phyloP scores from a whole-genome alignment of 148 eudicot genomes.

The Pouteria glomerata region DNA sequence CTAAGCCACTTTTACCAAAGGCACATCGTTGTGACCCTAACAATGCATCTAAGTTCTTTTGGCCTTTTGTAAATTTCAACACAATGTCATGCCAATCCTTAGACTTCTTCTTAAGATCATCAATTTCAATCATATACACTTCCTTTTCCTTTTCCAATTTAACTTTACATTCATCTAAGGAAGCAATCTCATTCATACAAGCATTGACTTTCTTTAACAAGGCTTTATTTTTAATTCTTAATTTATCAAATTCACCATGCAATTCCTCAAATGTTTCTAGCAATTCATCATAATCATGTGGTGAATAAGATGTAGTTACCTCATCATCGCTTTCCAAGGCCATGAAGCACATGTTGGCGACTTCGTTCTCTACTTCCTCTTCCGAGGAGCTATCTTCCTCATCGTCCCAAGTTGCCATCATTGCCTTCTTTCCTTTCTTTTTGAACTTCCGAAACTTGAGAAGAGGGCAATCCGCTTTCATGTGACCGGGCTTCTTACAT shows the following conservation, averaged over 20 bases:
- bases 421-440: not conserved
- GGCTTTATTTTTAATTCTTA: too few relatives aligned
- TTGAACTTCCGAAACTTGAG: not conserved
- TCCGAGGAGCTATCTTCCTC: too few relatives aligned
- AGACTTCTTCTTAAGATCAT: not conserved
- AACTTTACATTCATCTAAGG: not conserved
- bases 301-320: too few relatives aligned
- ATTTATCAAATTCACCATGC: too few relatives aligned
- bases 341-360: too few relatives aligned
- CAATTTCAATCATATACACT: too few relatives aligned
- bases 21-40: not conserved
- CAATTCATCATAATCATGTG: too few relatives aligned
- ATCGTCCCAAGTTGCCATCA: not conserved
- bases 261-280: too few relatives aligned
- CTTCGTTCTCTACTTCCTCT: too few relatives aligned
- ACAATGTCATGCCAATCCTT: not conserved
- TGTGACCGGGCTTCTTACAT: not conserved
- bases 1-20: not conserved
- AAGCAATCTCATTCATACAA: not conserved
- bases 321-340: too few relatives aligned
- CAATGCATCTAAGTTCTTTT: not conserved
- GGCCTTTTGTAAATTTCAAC: not conserved
- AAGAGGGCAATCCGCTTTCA: not conserved
- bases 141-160: not conserved
- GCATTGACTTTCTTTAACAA: too few relatives aligned